Percentiles rank a stretch among this genome's conserved stretches.
Conservation (phyloP, 768 basidiomycete genomes). For the Fomitopsis serialis region DNA sequence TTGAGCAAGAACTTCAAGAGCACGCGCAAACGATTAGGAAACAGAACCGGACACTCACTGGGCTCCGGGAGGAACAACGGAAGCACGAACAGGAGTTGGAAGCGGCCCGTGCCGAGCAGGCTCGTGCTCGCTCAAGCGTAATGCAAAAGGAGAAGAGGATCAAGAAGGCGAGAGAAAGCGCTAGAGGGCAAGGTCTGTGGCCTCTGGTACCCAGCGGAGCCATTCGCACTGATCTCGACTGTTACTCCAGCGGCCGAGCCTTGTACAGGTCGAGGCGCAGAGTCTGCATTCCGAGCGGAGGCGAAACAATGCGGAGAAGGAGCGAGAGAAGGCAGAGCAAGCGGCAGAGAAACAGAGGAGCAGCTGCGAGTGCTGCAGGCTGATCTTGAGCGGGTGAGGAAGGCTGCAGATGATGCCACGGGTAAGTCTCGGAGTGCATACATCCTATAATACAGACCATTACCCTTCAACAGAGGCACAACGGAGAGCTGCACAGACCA, state of each 20-base stretch:
- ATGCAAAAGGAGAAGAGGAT: slow-evolving; percentile 83
- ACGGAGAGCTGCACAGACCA: slow-evolving; percentile 64
- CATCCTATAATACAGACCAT: slow-evolving; percentile 4
- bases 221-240: neutral
- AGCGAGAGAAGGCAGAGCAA: slow-evolving; percentile 56
- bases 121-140: slow-evolving; percentile 65
- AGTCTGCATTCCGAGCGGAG: slow-evolving; percentile 84
- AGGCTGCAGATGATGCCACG: slow-evolving; percentile 72
- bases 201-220: neutral
- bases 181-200: slow-evolving; percentile 66
- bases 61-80: slow-evolving; percentile 64
- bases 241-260: slow-evolving; percentile 64
- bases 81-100: slow-evolving; percentile 69
- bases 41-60: slow-evolving; percentile 67
- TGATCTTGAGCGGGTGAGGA: slow-evolving; percentile 63
- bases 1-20: slow-evolving; percentile 74
- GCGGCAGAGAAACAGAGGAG: slow-evolving; percentile 47
- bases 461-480: slow-evolving; percentile 54
- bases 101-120: slow-evolving; percentile 72
- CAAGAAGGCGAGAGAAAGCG: slow-evolving; percentile 86
- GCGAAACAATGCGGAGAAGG: slow-evolving; percentile 59
- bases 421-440: slow-evolving; percentile 38
- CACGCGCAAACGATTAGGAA: slow-evolving; percentile 65
- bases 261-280: slow-evolving; percentile 80
- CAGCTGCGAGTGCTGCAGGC: slow-evolving; percentile 52